Base-by-base conservation (phyloP, 371 early-diverging fungal species). In the Mortierella polycephala region DNA sequence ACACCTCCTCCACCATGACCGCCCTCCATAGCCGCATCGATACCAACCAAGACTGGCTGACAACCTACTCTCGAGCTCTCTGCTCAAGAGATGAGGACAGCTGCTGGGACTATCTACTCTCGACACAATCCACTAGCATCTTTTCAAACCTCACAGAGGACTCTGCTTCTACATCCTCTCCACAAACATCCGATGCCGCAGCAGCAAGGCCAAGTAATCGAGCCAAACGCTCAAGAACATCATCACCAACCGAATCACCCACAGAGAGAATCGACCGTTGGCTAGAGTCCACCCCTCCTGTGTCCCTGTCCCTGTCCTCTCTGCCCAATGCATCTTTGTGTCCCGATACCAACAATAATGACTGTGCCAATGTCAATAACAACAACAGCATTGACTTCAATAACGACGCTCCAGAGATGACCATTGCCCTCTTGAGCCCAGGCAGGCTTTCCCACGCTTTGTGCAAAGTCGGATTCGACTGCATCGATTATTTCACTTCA, bases 81-180 rank as follows among this genome's bases (percentile, higher is more conserved):
- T 71, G 76, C 62, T 76, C 77, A 12, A 76, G 63, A 20, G 76
- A 76, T 23, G 77, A 76, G 14, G 77, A 76, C 14, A 61, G 53
- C 51, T 69, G 75, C 49, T 75, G 69, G 70, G 75, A 70, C 10
- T 69, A 66, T 42, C 65, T 74, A 18, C 69, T 74, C 47, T 68
- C 69, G 7, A 46, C 67, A 21, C 75, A 69, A 9, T 16, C 67
- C 50, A 59, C 60, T 16, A 62, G 50, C 42, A 52, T 64, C 47
- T 61, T 67, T 41, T 47, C 67, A 20, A 58, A 59, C 12, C 41
- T 30, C 16, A 55, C 55, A 11, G 74, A 54, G 10, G 45, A 60
- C 44, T 12, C 57, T 14, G 44, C 18, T 14, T 60, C 50, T n/a
- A 20, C 50, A 45, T 12, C 10, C 64, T 44, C 13, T 37, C 41